A percentile compares a stretch with the other conserved stretches of the same genome.
phyloP scores from a whole-genome alignment of 129 eudicot species.

The Silybum marianum region DNA sequence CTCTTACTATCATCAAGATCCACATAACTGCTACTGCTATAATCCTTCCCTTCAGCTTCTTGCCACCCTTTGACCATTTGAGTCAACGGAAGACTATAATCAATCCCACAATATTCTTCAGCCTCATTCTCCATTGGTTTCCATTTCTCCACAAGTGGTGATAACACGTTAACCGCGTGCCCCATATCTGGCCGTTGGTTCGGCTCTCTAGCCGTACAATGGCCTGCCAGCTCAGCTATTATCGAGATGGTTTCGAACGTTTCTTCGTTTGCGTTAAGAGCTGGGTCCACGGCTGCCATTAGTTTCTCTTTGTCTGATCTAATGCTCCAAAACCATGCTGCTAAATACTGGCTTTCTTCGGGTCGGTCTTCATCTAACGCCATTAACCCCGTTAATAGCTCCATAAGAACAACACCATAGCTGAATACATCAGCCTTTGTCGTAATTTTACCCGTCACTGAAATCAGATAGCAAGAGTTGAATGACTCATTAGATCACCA shows the following conservation, averaged over 20 bases:
- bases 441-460: constrained; percentile 96
- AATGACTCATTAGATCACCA: too few species aligned
- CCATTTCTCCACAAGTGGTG: constrained; percentile 97
- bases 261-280: constrained; percentile 70
- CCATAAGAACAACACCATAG: constrained; percentile 94
- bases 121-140: constrained; percentile 76
- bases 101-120: constrained; percentile 91
- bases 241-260: constrained; percentile 57
- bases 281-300: constrained; percentile 67
- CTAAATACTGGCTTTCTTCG: constrained; percentile 93
- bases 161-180: constrained; percentile 79
- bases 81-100: constrained; percentile 87
- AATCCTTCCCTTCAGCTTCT: constrained; percentile 84
- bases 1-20: constrained; percentile 91
- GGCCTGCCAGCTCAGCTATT: constrained; percentile 92
- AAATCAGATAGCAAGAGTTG: not conserved
- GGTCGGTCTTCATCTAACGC: constrained; percentile 92
- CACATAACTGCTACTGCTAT: constrained; percentile 46
- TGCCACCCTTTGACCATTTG: constrained; percentile 99
- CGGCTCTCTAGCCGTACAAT: constrained; percentile 94
- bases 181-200: constrained; percentile 96
- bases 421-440: constrained; percentile 95
- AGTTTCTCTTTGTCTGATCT: constrained; percentile 69
- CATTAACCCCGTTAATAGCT: constrained; percentile 89
- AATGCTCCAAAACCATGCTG: constrained; percentile 91